Evolutionary conservation across 441 rosid genomes (phyloP).

Genomic region (Caryocar brasiliense): DNA sequence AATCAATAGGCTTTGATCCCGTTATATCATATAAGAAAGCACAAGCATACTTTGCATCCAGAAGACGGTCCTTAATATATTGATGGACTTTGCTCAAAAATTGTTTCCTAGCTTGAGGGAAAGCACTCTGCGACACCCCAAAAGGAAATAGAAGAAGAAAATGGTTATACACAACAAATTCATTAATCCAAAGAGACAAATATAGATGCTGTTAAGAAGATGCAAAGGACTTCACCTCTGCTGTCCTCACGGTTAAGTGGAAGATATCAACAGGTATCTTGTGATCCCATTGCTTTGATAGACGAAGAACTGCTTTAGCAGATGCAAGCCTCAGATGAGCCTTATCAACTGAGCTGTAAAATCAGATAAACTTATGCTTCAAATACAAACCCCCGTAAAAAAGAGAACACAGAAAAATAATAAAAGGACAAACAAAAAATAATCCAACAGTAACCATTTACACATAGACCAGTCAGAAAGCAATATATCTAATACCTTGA

Average conservation of each 20-base stretch:
- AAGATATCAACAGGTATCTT: conserved; percentile 77
- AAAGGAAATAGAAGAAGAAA: conserved; percentile 6
- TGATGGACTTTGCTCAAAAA: conserved; percentile 86
- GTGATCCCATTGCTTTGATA: conserved; percentile 86
- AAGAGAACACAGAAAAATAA: too few species aligned
- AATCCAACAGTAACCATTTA: not conserved
- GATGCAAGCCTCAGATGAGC: conserved; percentile 91
- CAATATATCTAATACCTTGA: conserved; percentile 49
- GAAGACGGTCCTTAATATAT: conserved; percentile 74
- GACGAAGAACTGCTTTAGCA: conserved; percentile 90
- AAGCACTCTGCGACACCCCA: conserved; percentile 53
- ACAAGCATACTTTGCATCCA: conserved; percentile 88
- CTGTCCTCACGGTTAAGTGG: conserved; percentile 56
- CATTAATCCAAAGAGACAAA: conserved; percentile 3
- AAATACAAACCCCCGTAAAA: conserved; percentile 9
- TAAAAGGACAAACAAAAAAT: too few species aligned
- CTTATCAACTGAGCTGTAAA: conserved; percentile 78
- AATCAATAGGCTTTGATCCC: conserved; percentile 41
- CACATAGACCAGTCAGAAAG: not conserved
- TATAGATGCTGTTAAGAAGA: not conserved
- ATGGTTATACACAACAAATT: not conserved
- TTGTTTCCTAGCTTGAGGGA: conserved; percentile 64
- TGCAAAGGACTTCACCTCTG: conserved; percentile 51
- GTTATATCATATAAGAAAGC: conserved; percentile 54
- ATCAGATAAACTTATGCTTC: conserved; percentile 10